Percentiles rank a stretch among this genome's conserved stretches.
Conservation (phyloP, 164 flowering plant species). For the Piper longum region DNA sequence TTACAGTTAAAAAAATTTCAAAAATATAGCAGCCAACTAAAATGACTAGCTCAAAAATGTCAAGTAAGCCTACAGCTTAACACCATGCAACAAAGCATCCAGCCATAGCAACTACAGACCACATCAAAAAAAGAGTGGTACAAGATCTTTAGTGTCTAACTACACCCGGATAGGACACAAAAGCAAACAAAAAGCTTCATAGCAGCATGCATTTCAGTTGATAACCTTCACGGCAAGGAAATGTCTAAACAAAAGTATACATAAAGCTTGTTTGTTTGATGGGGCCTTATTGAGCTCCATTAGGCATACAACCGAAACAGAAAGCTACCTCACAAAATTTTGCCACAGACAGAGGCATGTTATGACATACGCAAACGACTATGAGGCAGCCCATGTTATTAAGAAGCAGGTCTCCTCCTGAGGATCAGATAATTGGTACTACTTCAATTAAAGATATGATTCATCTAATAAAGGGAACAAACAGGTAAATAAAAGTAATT, state of each 20-base stretch:
- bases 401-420: constrained; percentile 54
- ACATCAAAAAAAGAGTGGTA: background rate
- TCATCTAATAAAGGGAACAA: background rate
- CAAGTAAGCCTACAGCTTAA: background rate
- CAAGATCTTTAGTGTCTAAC: no score
- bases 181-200: no score
- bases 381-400: constrained; percentile 49
- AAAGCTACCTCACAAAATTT: constrained; percentile 52
- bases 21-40: background rate
- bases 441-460: background rate
- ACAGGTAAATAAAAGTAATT: background rate
- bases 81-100: no score
- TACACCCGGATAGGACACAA: no score
- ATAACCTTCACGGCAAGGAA: no score
- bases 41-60: background rate
- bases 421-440: background rate
- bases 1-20: background rate
- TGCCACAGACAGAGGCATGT: constrained; percentile 39
- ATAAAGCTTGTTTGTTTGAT: no score
- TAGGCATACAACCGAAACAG: background rate
- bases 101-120: background rate
- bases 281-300: background rate
- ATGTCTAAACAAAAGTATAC: no score
- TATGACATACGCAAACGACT: constrained; percentile 51
- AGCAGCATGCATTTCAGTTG: no score